These are phyloP conservation scores for Apiospora arundinis DNA, from an alignment of 2,329 filamentous ascomycete species.

Conservation along the genomic window DNA sequence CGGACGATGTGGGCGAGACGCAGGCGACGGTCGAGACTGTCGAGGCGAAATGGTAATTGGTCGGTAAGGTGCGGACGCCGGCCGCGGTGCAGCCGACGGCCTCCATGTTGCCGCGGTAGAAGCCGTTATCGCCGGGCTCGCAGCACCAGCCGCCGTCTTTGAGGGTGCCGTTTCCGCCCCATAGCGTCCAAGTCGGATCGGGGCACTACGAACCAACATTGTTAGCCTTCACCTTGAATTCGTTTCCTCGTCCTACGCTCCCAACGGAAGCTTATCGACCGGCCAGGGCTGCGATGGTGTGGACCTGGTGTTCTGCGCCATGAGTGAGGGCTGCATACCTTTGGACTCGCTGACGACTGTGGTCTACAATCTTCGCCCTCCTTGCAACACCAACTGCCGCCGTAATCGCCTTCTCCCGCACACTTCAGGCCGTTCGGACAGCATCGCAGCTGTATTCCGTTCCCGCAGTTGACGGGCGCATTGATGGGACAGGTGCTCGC, in stretches of 20 bases:
- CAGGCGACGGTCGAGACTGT: background rate
- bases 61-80: background rate
- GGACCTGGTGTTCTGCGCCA: too few relatives aligned
- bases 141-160: constrained; percentile 10
- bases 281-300: too few relatives aligned
- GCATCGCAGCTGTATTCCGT: background rate
- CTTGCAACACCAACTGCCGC: constrained; percentile 2
- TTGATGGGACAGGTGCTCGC: background rate
- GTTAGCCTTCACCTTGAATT: background rate
- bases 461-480: background rate
- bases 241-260: too few relatives aligned
- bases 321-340: background rate
- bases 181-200: background rate
- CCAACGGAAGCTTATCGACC: too few relatives aligned
- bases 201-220: background rate
- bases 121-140: background rate
- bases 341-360: background rate
- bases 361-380: background rate
- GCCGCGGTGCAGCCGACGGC: background rate
- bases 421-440: constrained; percentile 1
- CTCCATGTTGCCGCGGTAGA: background rate
- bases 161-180: background rate
- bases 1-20: constrained; percentile 8
- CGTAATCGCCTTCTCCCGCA: background rate
- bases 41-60: background rate